These are phyloP conservation scores for Pecoramyces ruminantium DNA, from an alignment of 192 early-diverging fungal genomes.

Conservation along the genomic window DNA sequence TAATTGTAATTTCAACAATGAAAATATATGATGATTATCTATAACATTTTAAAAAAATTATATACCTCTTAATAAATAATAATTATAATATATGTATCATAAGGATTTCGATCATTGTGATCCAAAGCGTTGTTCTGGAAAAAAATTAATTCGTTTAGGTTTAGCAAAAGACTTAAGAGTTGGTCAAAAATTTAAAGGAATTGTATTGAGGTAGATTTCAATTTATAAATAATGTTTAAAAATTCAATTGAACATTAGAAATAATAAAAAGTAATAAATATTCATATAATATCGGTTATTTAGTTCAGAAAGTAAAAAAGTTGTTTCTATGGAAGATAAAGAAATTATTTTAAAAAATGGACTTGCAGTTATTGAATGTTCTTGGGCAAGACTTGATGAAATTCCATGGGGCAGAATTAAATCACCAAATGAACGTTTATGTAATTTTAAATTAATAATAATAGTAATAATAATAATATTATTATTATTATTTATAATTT, in stretches of 20 bases:
- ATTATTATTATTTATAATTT: no score
- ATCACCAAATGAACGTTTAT: slow-evolving; percentile 65
- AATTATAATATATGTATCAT: no score
- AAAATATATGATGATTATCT: no score
- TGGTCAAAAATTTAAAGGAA: slow-evolving; percentile 71
- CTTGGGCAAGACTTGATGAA: slow-evolving; percentile 86
- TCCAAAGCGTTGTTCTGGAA: slow-evolving; percentile 91
- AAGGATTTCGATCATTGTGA: slow-evolving; percentile 98
- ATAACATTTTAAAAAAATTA: no score
- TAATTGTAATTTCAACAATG: no score
- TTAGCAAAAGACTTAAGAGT: slow-evolving; percentile 66
- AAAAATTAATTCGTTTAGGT: slow-evolving; percentile 64
- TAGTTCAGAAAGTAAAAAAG: slow-evolving; percentile 69
- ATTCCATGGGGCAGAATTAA: slow-evolving; percentile 84
- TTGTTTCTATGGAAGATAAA: slow-evolving; percentile 73
- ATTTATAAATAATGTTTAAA: no score
- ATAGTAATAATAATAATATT: no score
- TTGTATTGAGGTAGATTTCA: slow-evolving; percentile 27
- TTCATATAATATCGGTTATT: no score
- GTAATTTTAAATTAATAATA: slow-evolving; percentile 21
- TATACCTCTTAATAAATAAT: no score
- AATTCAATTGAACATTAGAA: no score
- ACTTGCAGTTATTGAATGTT: slow-evolving; percentile 88
- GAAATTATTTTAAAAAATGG: slow-evolving; percentile 59
- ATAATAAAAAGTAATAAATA: no score